A percentile compares a stretch with the other conserved stretches of the same genome.
Conservation (phyloP, 768 basidiomycete genomes). For the Naganishia vishniacii region DNA sequence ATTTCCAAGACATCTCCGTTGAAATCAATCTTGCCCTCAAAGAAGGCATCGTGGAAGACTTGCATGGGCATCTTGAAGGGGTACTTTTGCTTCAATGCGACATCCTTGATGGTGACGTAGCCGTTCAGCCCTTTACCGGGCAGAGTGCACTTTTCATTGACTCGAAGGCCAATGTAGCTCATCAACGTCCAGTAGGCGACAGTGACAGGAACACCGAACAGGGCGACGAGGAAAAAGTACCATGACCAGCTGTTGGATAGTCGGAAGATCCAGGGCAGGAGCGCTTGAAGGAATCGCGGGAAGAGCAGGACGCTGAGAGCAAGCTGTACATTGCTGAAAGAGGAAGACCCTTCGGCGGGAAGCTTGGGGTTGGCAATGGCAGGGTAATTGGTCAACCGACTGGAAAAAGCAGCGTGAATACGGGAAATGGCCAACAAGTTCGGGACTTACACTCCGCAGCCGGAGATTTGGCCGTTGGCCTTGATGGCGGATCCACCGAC, state of each 20-base stretch:
- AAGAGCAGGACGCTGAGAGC: constrained; percentile 68
- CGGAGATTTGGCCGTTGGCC: constrained; percentile 12
- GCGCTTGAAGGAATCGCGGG: constrained; percentile 76
- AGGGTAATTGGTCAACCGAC: constrained; percentile 36
- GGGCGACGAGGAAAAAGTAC: constrained; percentile 69
- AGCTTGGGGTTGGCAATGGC: constrained; percentile 46
- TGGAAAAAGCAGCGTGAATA: not conserved
- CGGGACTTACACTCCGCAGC: constrained; percentile 4
- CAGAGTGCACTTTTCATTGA: constrained; percentile 73
- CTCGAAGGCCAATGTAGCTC: constrained; percentile 69
- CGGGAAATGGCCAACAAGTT: not conserved
- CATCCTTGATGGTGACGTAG: constrained; percentile 86
- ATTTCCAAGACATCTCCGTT: constrained; percentile 88
- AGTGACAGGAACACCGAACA: constrained; percentile 71
- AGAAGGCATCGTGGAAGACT: constrained; percentile 93
- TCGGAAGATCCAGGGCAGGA: constrained; percentile 58
- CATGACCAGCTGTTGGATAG: constrained; percentile 79
- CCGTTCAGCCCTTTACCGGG: constrained; percentile 80
- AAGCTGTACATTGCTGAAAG: constrained; percentile 57
- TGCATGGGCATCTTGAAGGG: constrained; percentile 89
- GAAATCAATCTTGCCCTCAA: constrained; percentile 91
- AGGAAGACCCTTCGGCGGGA: constrained; percentile 48
- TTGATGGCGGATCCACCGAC: not conserved
- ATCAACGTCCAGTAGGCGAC: constrained; percentile 84
- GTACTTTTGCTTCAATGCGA: constrained; percentile 71